These are phyloP conservation scores for Kandelia obovata DNA, from an alignment of 345 rosid genomes.

Conservation along the genomic window DNA sequence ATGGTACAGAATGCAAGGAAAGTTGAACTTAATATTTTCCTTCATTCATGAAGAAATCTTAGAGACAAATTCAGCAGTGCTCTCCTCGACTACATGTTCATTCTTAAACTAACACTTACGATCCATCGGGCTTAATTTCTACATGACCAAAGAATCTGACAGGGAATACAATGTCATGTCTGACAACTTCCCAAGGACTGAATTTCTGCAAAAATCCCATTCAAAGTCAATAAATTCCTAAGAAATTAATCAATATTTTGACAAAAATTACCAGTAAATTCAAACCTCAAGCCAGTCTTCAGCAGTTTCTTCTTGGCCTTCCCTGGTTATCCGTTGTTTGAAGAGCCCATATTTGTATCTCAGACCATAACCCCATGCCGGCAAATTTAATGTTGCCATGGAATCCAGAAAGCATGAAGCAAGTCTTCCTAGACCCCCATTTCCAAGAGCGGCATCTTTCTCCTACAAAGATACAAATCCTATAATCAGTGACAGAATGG, in stretches of 20 bases:
- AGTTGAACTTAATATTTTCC: not conserved
- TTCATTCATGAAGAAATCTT: not conserved
- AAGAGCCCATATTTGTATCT: conserved; percentile 92
- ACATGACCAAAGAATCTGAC: conserved; percentile 84
- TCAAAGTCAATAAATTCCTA: conserved; percentile 17
- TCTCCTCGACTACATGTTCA: not conserved
- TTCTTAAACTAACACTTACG: conserved; percentile 49
- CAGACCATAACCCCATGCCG: conserved; percentile 98
- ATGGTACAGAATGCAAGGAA: not conserved
- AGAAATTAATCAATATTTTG: not conserved
- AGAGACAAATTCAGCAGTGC: not conserved
- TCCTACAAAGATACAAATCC: conserved; percentile 45
- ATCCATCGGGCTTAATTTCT: conserved; percentile 70
- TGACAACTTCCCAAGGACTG: conserved; percentile 97
- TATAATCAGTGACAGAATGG: conserved; percentile 8
- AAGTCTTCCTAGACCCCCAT: conserved; percentile 96
- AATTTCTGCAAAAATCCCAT: conserved; percentile 65
- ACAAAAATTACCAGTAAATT: conserved; percentile 1
- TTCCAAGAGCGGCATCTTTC: conserved; percentile 97
- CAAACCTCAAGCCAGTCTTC: conserved; percentile 99
- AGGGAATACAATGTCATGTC: conserved; percentile 86
- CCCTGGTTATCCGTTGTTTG: conserved; percentile 76
- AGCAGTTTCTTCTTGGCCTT: conserved; percentile 90
- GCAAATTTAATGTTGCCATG: conserved; percentile 92
- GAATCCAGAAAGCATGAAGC: conserved; percentile 97